Evolutionary conservation across 1,139 yeast genomes (phyloP).

Genomic region (Hanseniaspora uvarum): DNA sequence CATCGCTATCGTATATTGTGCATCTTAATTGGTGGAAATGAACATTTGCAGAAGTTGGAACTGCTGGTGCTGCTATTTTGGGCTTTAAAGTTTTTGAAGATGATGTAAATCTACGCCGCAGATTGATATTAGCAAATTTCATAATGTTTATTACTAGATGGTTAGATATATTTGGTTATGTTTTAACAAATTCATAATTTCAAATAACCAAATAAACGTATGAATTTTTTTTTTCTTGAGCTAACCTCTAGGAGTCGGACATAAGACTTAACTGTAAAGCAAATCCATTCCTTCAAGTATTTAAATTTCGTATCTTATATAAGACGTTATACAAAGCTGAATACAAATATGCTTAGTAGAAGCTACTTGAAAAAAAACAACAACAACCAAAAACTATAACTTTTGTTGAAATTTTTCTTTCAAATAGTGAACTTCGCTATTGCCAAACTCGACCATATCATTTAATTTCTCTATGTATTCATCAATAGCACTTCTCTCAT

Average conservation of each 20-base stretch:
- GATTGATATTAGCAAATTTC: not conserved
- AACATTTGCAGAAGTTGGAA: not conserved
- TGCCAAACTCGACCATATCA: too few species aligned
- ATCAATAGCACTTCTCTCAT: not conserved
- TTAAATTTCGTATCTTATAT: too few species aligned
- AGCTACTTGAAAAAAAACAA: too few species aligned
- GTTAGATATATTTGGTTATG: not conserved
- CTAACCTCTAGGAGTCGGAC: too few species aligned
- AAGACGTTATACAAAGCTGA: too few species aligned
- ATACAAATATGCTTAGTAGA: too few species aligned
- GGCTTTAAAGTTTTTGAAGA: not conserved
- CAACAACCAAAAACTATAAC: too few species aligned
- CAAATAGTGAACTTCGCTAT: not conserved
- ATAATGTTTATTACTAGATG: not conserved
- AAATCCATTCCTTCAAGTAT: too few species aligned
- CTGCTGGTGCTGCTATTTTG: not conserved
- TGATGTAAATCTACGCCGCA: not conserved
- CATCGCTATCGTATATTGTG: slow-evolving; percentile 15
- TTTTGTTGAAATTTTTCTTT: not conserved
- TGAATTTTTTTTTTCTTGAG: too few species aligned
- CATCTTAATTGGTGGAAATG: slow-evolving; percentile 14
- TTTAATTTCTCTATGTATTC: not conserved
- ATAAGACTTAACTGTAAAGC: too few species aligned
- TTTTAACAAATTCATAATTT: too few species aligned
- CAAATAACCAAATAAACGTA: too few species aligned